Conservation (phyloP, 202 grass and related monocot genomes). For the Digitaria exilis region DNA sequence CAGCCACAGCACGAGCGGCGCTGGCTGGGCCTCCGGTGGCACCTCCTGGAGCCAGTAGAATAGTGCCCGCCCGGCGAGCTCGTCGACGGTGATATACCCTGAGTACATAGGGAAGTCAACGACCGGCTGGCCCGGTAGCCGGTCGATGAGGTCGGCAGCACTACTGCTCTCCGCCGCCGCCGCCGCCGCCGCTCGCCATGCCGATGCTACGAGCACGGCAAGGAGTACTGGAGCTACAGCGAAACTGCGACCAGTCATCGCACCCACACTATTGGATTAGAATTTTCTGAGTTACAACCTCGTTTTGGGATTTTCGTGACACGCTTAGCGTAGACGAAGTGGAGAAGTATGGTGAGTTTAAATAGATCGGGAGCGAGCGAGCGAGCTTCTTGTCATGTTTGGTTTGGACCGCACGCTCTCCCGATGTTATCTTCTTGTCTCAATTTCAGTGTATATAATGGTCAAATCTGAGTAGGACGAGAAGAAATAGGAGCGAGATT, state of each 20-base stretch:
- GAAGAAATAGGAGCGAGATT: not conserved
- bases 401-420: constrained; percentile 42
- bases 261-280: not conserved
- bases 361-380: not conserved
- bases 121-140: constrained; percentile 55
- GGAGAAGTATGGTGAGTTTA: not conserved
- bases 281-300: not conserved
- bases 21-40: constrained; percentile 37
- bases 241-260: not conserved
- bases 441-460: constrained; percentile 15
- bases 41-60: constrained; percentile 87
- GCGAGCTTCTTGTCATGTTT: not conserved
- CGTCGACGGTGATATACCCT: constrained; percentile 65
- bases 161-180: no score
- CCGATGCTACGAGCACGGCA: not conserved
- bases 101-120: constrained; percentile 83
- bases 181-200: not conserved
- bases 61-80: constrained; percentile 53
- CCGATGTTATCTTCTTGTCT: constrained; percentile 20
- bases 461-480: constrained; percentile 8
- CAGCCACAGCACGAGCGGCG: constrained; percentile 85
- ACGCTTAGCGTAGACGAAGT: not conserved
- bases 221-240: not conserved
- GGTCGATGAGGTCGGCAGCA: constrained; percentile 39
- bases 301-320: not conserved